Base-by-base conservation (phyloP, 2,329 filamentous ascomycete genomes). In the Phyllosticta capitalensis region DNA sequence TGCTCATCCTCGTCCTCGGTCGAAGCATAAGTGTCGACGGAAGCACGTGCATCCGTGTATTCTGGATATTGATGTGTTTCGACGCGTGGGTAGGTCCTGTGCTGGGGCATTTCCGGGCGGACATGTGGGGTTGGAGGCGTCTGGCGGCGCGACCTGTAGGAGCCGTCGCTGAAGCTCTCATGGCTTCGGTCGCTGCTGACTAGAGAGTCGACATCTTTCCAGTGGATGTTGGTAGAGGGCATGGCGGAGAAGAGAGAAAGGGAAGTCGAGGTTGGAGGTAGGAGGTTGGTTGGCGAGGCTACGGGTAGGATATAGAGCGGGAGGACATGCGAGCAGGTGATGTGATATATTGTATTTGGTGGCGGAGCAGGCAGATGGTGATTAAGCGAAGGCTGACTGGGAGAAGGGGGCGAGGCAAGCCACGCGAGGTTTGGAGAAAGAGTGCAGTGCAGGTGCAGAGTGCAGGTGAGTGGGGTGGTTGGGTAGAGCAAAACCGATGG, bases 21-120 rank as follows among this genome's bases (percentile, higher is more conserved):
- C 5, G 91, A 96, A 66, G 85, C 84, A 72, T 92, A 95, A 1
- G 91, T 95, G 62, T 90, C 87, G 52, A 55, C 51, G 1, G 59
- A 61, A 6, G 54, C 52, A 5, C 81, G 78, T 54, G 69, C 22
- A 48, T 63, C 50, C 33, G 64, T 65, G 55, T 56, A 56, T 50
- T 55, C 55, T 12, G 14, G 66, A 54, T 62, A 63, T 14, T 22
- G 53, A 26, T 65, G 66, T 20, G 62, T 64, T 38, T 73, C 66
- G 53, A 68, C 62, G 50, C 69, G 70, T 24, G 64, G 67, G 52
- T 70, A 59, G 63, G 69, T 72, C 28, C 68, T 68, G 60, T 65
- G 63, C 59, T 67, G 67, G n/a, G 64, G 61, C 22, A 72, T 10
- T 17, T 38, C 7, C 30, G 30, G 30, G 63, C 9, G 67, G 62